Evolutionary conservation across 129 eudicot species (phyloP), one percentile per base, ranked within the genome.

Genomic region (Flaveria ramosissima): DNA sequence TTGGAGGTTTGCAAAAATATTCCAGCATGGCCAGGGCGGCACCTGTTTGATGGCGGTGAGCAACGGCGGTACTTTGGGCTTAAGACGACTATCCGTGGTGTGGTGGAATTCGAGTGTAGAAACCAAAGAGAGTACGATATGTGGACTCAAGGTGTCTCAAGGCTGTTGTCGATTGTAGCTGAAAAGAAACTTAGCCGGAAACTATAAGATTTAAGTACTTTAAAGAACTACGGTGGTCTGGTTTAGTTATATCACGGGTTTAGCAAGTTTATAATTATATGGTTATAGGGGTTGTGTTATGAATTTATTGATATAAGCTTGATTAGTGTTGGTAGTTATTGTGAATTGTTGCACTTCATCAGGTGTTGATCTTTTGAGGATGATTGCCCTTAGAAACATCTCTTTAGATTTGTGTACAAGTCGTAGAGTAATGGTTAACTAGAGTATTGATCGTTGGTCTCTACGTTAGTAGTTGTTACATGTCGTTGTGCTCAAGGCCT

Each of bases 21-120:
- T 73, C 89, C 90, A 3, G 96, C 96, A 14, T 94, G 99, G 99
- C 96, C 99, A 20, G 99, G 97, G 73, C 75, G 99, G 80, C 97
- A 88, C 59, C 60, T 89, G 75, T 79, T 89, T 46, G 92, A 91
- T 61, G 91, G 89, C 0, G 92, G 96, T n/a, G 99, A 95, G 86
- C 88, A 91, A 70, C 83, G 96, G n/a, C 84, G 94, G 8, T 95
- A 95, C 81, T 95, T 95, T 71, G 99, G 99, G 42, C 81, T 95
- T 47, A 89, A 84, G 81, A 95, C 99, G 9, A 74, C 83, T 17
- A 75, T 64, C 14, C 93, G 97, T 8, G 97, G 99, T 1, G 76
- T 91, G 14, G 92, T 91, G 57, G 99, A 91, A 85, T 95, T 95
- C 13, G 99, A 91, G 61, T 95, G 97, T 81, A 92, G 76, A 86